Evolutionary conservation across 2,329 filamentous ascomycete species (phyloP).

Genomic region (Botryotinia convoluta): DNA sequence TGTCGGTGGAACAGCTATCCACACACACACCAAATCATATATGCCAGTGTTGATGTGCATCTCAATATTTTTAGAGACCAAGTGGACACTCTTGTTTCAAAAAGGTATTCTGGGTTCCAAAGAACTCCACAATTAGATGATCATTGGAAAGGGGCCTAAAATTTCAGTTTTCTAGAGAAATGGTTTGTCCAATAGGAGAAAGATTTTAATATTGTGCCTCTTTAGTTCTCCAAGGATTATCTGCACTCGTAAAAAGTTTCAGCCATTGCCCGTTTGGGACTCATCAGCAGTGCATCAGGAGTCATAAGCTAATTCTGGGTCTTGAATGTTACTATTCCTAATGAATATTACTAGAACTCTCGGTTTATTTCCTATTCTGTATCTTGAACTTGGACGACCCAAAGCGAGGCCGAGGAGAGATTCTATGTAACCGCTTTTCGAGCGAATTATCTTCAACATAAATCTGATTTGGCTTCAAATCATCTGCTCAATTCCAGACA

Average conservation of each 20-base stretch:
- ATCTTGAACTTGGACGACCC: background rate
- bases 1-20: no score
- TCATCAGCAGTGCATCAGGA: background rate
- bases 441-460: background rate
- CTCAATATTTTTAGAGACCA: background rate
- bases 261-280: slow-evolving; percentile 7
- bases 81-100: background rate
- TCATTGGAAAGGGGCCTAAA: background rate
- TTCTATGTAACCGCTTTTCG: background rate
- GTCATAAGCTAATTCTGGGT: background rate
- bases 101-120: background rate
- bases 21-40: background rate
- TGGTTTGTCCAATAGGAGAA: background rate
- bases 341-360: background rate
- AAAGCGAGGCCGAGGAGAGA: background rate
- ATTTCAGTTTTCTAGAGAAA: background rate
- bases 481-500: background rate
- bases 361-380: slow-evolving; percentile 12
- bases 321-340: background rate
- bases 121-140: background rate
- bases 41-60: background rate
- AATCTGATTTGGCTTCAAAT: background rate
- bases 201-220: background rate
- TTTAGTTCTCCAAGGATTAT: slow-evolving; percentile 6
- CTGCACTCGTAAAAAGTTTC: background rate